Evolutionary conservation across 2,329 filamentous ascomycete genomes (phyloP), one percentile per base, ranked within the genome.

Genomic region (Cytospora piceae): DNA sequence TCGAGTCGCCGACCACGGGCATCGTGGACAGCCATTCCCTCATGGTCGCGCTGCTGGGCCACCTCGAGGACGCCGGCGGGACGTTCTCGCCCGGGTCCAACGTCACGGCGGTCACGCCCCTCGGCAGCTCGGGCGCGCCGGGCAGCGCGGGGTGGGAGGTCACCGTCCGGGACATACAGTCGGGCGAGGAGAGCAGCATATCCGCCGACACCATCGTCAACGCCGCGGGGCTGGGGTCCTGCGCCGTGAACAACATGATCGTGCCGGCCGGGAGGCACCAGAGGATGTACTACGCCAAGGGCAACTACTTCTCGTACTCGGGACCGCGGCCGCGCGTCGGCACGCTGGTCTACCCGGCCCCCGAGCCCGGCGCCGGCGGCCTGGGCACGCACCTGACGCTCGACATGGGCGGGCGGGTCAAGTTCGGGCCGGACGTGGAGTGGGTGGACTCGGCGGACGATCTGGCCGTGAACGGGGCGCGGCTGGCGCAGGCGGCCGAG

Each of bases 361-460:
- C 94, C 0, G 82, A 91, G 11, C 90, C 93, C 0, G 94, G 94
- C 2, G 86, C 89, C 27, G 94, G 87, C 60, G 94, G 95, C 0
- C 81, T 99, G 0, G 95, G 95, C 57, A 98, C 95, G 0, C 95
- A 99, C 77, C 82, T 99, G 22, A 99, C 95, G 0, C 85, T 98
- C 65, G 95, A 99, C 76, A 84, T 98, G 78, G 85, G 82, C 0
- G 94, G 94, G 0, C 87, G 92, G 0, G 84, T 98, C 53, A 90
- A 93, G 46, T 99, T 99, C 76, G 95, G 95, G 0, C 95, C 95
- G 0, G 95, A 99, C 74, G 91, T 97, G 17, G 93, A 98, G 76
- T 98, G 95, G 95, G 90, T 97, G 0, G 85, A 90, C 58, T 79
- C 82, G 1, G 87, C 93, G 0, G 77, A 79, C 11, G 87, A 97